Percentiles rank a stretch among this genome's conserved stretches.
phyloP scores from a whole-genome alignment of 2,329 filamentous ascomycete species.

The Stagonosporopsis chrysanthemi region DNA sequence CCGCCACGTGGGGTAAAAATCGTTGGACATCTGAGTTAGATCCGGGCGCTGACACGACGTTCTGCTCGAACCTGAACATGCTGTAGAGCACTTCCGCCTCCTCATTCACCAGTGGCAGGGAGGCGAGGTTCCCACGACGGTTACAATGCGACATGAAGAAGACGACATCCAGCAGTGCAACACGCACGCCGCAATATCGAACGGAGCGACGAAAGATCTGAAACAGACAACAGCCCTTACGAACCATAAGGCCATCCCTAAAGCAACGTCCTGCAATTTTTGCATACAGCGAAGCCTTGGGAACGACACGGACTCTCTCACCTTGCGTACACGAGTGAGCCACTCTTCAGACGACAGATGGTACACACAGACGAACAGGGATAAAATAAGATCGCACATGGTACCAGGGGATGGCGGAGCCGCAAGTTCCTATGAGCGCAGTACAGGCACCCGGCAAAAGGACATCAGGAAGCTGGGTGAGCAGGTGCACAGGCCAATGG shows the following conservation, averaged over 20 bases:
- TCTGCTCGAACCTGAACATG: conserved; percentile 16
- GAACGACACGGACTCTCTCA: background rate
- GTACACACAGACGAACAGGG: background rate
- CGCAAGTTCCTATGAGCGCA: background rate
- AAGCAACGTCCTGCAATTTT: background rate
- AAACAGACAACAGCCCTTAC: background rate
- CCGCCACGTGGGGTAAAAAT: conserved; percentile 49
- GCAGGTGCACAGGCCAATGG: conserved; percentile 19
- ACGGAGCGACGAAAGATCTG: background rate
- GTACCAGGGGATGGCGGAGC: background rate
- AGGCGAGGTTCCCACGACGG: conserved; percentile 27
- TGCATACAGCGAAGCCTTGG: background rate
- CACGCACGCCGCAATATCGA: conserved; percentile 1
- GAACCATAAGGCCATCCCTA: background rate
- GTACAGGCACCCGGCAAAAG: background rate
- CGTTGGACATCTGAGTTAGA: conserved; percentile 27
- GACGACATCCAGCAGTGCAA: conserved; percentile 27
- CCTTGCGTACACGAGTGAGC: background rate
- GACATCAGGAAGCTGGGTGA: conserved; percentile 2
- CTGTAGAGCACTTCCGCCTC: conserved; percentile 8
- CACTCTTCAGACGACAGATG: background rate
- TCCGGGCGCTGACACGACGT: conserved; percentile 32
- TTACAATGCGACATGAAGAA: conserved; percentile 28
- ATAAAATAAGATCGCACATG: background rate
- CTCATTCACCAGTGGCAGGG: background rate